Conservation (phyloP, 2,329 filamentous ascomycete species). For the Clonostachys rhizophaga region DNA sequence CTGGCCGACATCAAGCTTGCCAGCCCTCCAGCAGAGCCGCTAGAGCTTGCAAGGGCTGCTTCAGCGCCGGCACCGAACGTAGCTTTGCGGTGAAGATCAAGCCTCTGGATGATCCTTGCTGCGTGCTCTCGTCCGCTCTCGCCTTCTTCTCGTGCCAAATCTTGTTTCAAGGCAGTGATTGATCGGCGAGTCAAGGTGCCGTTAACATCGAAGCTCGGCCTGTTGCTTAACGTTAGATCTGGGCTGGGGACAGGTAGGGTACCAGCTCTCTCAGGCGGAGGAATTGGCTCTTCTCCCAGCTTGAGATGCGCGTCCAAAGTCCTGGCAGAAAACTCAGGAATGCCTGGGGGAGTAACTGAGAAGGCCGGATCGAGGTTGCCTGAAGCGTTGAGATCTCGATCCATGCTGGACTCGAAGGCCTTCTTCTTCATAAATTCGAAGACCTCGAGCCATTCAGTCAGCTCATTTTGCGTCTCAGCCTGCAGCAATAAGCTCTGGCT, state of each 20-base stretch:
- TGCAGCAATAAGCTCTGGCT: conserved; percentile 86
- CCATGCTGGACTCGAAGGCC: conserved; percentile 72
- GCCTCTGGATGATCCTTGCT: conserved; percentile 84
- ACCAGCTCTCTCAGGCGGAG: conserved; percentile 51
- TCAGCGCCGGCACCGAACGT: conserved; percentile 47
- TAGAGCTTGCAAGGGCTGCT: conserved; percentile 24
- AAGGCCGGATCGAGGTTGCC: conserved; percentile 71
- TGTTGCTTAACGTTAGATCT: conserved; percentile 47
- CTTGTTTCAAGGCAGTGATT: conserved; percentile 44
- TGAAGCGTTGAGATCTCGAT: conserved; percentile 33
- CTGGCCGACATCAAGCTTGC: conserved; percentile 82
- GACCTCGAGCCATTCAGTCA: conserved; percentile 91
- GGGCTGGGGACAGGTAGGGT: conserved; percentile 60
- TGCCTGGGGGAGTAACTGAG: conserved; percentile 81
- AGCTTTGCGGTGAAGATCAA: conserved; percentile 82
- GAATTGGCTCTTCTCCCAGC: conserved; percentile 39
- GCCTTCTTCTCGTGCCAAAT: conserved; percentile 58
- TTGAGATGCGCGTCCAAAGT: conserved; percentile 60
- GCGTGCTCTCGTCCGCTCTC: conserved; percentile 78
- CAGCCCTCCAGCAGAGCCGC: conserved; percentile 59
- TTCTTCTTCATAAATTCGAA: conserved; percentile 94
- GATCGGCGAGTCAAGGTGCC: conserved; percentile 44
- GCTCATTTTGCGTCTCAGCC: conserved; percentile 84
- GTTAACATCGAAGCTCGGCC: conserved; percentile 70
- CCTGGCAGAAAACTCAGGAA: conserved; percentile 87